Evolutionary conservation across 192 early-diverging fungal genomes (phyloP), one percentile per base, ranked within the genome.

Genomic region (Backusella tuberculispora): DNA sequence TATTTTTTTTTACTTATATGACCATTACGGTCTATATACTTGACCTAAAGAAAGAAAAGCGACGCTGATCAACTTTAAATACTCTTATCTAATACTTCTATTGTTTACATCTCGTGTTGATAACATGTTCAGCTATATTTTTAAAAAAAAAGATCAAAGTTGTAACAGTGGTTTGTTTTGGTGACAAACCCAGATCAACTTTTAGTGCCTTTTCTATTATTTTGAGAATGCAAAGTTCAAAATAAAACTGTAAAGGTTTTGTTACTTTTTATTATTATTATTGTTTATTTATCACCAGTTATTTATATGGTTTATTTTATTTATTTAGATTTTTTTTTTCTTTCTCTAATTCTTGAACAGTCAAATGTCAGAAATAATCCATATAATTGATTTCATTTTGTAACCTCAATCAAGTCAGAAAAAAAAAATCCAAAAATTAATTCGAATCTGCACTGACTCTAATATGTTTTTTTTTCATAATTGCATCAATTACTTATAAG

Each of bases 181-280:
- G 0, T 60, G 12, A 12, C 12, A 60, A 9, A 26, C 26, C 9
- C 4, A 26, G 10, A 60, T 60, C 19, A 60, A 26, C 21, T 60
- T 26, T 60, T 60, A 24, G 53, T 60, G 21, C 21, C 26, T 60
- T 43, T 60, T 60, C 21, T n/a, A 34, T 34, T 34, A 34, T 34
- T 34, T 34, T 60, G 9, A 24, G 53, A 60, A 60, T 60, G 53
- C 53, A 60, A 60, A 60, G 13, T 60, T 60, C 53, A 60, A 60
- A 60, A 60, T 60, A 60, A 12, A 26, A 60, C 53, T 60, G 26
- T 34, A 34, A 2, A 34, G 29, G 29, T 12, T 26, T 12, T 60
- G 19, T 60, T 60, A 26, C 14, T 48, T 6, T 47, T 50, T 50
- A 50, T 9, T 53, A 53, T 53, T 3, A 21, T 24, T 60, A 9